A percentile compares a stretch with the other conserved stretches of the same genome.
These are phyloP conservation scores for Colletotrichum euphorbiae DNA, from an alignment of 2,329 filamentous ascomycete genomes.

Conservation along the genomic window DNA sequence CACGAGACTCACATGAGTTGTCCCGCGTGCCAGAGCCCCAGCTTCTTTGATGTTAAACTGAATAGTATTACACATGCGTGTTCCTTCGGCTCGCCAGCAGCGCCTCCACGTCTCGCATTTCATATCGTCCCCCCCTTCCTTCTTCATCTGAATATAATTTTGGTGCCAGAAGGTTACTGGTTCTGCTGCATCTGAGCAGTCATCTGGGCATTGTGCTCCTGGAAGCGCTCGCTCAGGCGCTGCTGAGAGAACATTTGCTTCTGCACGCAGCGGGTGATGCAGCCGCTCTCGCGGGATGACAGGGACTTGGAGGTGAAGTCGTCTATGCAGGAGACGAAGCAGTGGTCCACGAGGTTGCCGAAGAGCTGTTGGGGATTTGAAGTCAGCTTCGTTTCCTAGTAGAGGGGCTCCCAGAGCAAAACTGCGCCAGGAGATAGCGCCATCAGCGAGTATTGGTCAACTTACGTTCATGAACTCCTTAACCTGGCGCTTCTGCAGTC, in stretches of 20 bases:
- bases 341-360: conserved; percentile 81
- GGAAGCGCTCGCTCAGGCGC: conserved; percentile 91
- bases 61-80: conserved; percentile 37
- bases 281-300: conserved; percentile 87
- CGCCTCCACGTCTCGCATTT: conserved; percentile 3
- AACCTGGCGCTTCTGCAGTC: conserved; percentile 98
- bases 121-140: conserved; percentile 13
- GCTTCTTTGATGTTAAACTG: conserved; percentile 20
- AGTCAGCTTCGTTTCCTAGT: conserved; percentile 7
- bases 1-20: neutral
- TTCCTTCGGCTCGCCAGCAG: neutral
- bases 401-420: neutral
- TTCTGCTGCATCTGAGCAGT: conserved; percentile 64
- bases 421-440: neutral
- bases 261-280: conserved; percentile 93
- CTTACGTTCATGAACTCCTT: conserved; percentile 98
- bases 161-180: conserved; percentile 49
- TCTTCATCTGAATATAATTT: too few species aligned
- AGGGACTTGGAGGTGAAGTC: conserved; percentile 99
- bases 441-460: neutral
- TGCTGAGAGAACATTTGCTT: conserved; percentile 95
- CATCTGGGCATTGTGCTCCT: conserved; percentile 74
- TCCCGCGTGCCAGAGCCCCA: conserved; percentile 1
- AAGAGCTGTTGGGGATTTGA: conserved; percentile 59
- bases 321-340: conserved; percentile 97